Percentiles rank a stretch among this genome's conserved stretches.
Evolutionary conservation across 2,329 filamentous ascomycete species (phyloP).

Genomic region (Cordyceps militaris): DNA sequence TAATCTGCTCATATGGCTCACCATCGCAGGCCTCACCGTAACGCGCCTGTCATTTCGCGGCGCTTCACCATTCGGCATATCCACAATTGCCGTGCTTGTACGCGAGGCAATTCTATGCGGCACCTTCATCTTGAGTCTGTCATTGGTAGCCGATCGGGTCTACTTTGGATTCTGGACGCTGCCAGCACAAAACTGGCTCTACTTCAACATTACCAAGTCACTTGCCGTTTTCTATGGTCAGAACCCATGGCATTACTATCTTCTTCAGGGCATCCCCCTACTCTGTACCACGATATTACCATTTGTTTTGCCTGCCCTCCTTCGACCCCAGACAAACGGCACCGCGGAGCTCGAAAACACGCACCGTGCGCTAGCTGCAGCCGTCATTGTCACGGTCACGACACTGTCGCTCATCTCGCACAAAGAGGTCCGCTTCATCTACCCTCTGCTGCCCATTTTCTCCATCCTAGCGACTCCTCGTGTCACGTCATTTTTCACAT

Average conservation of each 20-base stretch:
- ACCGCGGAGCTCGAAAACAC: slow-evolving; percentile 24
- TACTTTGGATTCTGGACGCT: slow-evolving; percentile 87
- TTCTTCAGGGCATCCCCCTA: slow-evolving; percentile 82
- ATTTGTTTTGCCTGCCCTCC: slow-evolving; percentile 62
- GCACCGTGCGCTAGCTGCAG: slow-evolving; percentile 41
- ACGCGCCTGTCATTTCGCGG: slow-evolving; percentile 30
- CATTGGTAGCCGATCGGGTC: slow-evolving; percentile 60
- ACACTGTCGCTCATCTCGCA: slow-evolving; percentile 75
- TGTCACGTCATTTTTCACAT: slow-evolving; percentile 57
- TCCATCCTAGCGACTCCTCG: slow-evolving; percentile 70
- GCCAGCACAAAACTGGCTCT: slow-evolving; percentile 76
- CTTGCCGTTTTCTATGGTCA: slow-evolving; percentile 88
- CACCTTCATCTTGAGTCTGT: slow-evolving; percentile 53
- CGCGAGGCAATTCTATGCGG: slow-evolving; percentile 61
- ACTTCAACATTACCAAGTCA: slow-evolving; percentile 84
- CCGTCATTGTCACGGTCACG: slow-evolving; percentile 52
- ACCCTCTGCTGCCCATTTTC: slow-evolving; percentile 81
- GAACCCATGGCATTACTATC: slow-evolving; percentile 89
- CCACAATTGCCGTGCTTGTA: slow-evolving; percentile 45
- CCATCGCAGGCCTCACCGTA: slow-evolving; percentile 46
- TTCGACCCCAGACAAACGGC: slow-evolving; percentile 35
- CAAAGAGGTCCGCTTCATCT: slow-evolving; percentile 97
- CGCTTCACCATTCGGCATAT: slow-evolving; percentile 34
- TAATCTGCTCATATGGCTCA: slow-evolving; percentile 78
- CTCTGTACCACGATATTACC: slow-evolving; percentile 78